Evolutionary conservation across 306 rosid genomes (phyloP).

Genomic region (Quercus variabilis): DNA sequence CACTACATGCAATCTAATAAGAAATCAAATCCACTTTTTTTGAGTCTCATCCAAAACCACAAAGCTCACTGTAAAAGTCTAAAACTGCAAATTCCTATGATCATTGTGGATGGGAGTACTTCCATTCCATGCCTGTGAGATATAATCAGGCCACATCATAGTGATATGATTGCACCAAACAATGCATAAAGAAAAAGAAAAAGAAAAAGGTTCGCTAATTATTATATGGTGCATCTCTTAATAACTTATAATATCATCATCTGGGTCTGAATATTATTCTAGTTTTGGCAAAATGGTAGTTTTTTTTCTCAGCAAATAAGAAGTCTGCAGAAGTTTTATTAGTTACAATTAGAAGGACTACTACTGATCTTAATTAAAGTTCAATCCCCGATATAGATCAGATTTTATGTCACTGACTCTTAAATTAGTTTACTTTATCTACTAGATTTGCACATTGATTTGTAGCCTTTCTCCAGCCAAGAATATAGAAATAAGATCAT

Average conservation of each 20-base stretch:
- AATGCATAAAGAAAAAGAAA: constrained; percentile 16
- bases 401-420: background rate
- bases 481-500: background rate
- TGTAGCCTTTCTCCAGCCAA: background rate
- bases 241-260: background rate
- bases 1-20: constrained; percentile 35
- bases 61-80: constrained; percentile 17
- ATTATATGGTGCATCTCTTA: background rate
- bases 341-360: background rate
- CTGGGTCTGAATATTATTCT: background rate
- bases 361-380: no score
- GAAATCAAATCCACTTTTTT: constrained; percentile 20
- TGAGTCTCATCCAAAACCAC: constrained; percentile 9
- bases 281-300: background rate
- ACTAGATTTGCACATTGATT: background rate
- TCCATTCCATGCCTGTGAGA: constrained; percentile 32
- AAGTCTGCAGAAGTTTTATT: background rate
- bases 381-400: background rate
- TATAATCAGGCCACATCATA: constrained; percentile 27
- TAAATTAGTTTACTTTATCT: background rate
- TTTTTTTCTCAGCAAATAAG: no score
- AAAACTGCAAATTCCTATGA: constrained; percentile 41
- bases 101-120: constrained; percentile 48
- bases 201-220: background rate
- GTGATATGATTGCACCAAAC: constrained; percentile 9